Base-by-base conservation (phyloP, 257 asterid species). In the Capsicum rhomboideum region DNA sequence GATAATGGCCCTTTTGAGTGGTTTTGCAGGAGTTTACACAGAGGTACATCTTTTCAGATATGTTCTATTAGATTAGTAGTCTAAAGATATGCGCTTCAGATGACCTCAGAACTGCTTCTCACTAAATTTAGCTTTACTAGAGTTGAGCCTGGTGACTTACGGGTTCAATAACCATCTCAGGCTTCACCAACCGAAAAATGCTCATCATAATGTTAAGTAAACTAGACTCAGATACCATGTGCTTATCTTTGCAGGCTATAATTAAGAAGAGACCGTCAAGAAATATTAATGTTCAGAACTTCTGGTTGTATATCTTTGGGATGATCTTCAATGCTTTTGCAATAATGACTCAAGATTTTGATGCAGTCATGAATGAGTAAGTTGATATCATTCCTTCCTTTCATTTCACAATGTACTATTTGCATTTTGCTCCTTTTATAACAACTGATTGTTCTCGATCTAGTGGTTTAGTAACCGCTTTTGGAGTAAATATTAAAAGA, bases 1-100 rank as follows among this genome's bases (percentile, higher is more conserved):
- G 99, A 82, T 93, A 75, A 97, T 97, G 99, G 99, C 99, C 83
- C 97, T 95, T 91, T 97, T 97, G 80, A 97, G 99, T 90, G 99
- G 99, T 86, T 97, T 97, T 92, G 99, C 98, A 84, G 99, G 99
- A 90, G 99, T 97, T 78, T 97, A 95, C 91, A 97, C 99, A 6
- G 99, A 97, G 99, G 99, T 97, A 89, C 90, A 86, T 82, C 67
- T 18, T 59, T 78, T 20, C 77, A 28, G 68, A 59, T 80, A 59
- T 78, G 71, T 83, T 20, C 34, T 63, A 17, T 40, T 80, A 52
- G 84, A 28, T 40, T 72, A 56, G 83, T 68, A 85, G 59, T 58
- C 40, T 37, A 16, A 46, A 49, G 17, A 26, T 14, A 16, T 77
- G 63, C 82, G 16, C 18, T 23, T 77, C 46, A 46, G 58, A 49